Percentiles rank a stretch among this genome's conserved stretches.
Evolutionary conservation across 2,329 filamentous ascomycete genomes (phyloP).

Genomic region (Ceratocystis ficicola): DNA sequence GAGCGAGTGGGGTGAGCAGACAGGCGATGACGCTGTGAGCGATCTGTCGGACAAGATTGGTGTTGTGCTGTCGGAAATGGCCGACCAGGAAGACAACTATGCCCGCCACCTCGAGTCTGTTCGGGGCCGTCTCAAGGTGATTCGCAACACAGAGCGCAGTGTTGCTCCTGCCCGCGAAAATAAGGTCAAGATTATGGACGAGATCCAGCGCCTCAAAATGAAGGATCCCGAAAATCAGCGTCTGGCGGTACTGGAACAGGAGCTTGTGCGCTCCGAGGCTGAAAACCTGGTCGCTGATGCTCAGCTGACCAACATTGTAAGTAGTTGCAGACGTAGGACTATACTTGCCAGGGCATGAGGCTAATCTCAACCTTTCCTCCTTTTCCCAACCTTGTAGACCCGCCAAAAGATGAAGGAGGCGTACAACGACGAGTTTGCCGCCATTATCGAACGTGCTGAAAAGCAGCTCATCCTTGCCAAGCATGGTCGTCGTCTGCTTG

Average conservation of each 20-base stretch:
- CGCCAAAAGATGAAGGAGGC: constrained; percentile 94
- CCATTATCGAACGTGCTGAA: constrained; percentile 88
- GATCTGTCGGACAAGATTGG: constrained; percentile 94
- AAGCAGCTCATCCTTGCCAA: constrained; percentile 92
- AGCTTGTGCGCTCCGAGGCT: constrained; percentile 88
- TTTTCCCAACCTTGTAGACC: constrained; percentile 43
- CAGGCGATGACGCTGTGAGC: constrained; percentile 70
- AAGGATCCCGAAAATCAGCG: constrained; percentile 80
- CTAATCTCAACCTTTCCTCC: background rate
- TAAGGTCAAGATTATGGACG: constrained; percentile 78
- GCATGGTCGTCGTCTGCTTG: constrained; percentile 73
- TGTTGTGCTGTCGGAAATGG: constrained; percentile 81
- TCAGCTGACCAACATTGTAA: constrained; percentile 83
- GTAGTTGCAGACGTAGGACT: constrained; percentile 29
- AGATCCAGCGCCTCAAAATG: constrained; percentile 81
- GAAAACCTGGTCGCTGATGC: constrained; percentile 94
- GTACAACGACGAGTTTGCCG: constrained; percentile 75
- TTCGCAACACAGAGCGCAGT: constrained; percentile 88
- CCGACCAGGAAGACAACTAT: constrained; percentile 83
- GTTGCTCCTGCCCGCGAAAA: constrained; percentile 85
- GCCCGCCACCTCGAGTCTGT: constrained; percentile 80
- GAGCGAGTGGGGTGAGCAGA: constrained; percentile 92
- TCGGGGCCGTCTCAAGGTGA: constrained; percentile 70
- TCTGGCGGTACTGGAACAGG: constrained; percentile 80
- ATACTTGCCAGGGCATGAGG: background rate